These are phyloP conservation scores for Tricholoma sp. DNA, from an alignment of 768 basidiomycete genomes.

Conservation along the genomic window DNA sequence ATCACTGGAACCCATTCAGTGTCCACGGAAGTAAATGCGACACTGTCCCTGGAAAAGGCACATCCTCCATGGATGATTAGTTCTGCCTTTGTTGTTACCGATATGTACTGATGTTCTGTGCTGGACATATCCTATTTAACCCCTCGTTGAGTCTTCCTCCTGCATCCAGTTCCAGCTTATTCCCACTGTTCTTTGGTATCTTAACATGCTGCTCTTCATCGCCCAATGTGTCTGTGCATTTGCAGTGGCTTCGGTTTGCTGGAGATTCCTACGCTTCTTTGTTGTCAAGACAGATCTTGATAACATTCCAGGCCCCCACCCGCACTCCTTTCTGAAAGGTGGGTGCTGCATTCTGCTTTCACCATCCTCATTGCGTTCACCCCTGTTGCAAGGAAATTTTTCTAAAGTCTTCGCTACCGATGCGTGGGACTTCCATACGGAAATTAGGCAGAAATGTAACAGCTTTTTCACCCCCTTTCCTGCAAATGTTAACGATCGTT, in stretches of 20 bases:
- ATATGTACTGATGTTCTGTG: no score
- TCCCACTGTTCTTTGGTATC: background rate
- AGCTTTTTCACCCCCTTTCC: background rate
- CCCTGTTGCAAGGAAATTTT: background rate
- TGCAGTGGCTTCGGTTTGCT: background rate
- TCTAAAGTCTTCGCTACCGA: background rate
- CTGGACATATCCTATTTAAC: no score
- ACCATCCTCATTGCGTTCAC: background rate
- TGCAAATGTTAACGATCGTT: background rate
- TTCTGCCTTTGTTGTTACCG: no score
- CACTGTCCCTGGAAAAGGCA: no score
- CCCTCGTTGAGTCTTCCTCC: no score
- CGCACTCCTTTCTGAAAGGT: conserved; percentile 27
- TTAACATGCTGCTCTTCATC: conserved; percentile 7
- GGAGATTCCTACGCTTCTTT: conserved; percentile 10
- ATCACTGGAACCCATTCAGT: no score
- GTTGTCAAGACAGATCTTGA: conserved; percentile 22
- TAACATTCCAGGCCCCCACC: conserved; percentile 29
- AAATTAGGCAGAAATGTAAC: background rate
- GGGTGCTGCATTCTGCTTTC: background rate
- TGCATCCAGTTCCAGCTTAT: no score
- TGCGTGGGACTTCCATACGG: background rate
- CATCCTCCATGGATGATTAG: no score
- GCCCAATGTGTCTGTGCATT: background rate
- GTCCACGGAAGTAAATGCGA: no score